Percentiles rank a stretch among this genome's conserved stretches.
phyloP scores from a whole-genome alignment of 306 rosid species.

The Begonia peltatifolia region DNA sequence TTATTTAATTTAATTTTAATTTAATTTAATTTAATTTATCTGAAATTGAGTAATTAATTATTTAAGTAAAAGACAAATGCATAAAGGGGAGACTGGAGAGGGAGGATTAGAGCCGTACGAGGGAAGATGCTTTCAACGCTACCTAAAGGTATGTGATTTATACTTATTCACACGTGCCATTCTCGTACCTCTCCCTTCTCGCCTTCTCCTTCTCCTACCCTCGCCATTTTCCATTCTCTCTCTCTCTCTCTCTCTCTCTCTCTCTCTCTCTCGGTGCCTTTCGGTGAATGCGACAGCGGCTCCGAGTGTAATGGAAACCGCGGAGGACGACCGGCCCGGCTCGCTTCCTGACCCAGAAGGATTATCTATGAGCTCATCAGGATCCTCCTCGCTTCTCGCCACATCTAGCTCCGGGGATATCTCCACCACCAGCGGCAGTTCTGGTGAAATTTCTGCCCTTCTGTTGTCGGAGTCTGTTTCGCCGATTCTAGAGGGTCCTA shows the following conservation, averaged over 20 bases:
- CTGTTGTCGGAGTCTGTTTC: conserved; percentile 8
- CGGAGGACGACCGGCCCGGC: conserved; percentile 29
- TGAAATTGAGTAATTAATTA: no score
- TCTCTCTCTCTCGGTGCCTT: neutral
- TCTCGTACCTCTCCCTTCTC: conserved; percentile 13
- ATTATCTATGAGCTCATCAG: conserved; percentile 17
- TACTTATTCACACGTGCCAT: conserved; percentile 42
- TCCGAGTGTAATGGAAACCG: neutral
- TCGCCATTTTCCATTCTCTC: neutral
- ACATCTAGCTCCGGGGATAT: conserved; percentile 37
- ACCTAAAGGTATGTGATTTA: no score
- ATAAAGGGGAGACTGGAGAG: no score
- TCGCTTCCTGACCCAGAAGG: conserved; percentile 14
- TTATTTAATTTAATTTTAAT: no score
- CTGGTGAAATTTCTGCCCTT: conserved; percentile 38
- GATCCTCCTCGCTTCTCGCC: conserved; percentile 27
- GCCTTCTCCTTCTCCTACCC: neutral
- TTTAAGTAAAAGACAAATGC: no score
- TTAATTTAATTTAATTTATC: no score
- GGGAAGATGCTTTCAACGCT: no score
- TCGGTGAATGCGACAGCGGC: conserved; percentile 1
- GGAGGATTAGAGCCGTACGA: no score
- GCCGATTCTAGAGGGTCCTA: neutral
- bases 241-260: neutral
- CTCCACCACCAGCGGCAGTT: conserved; percentile 33